A percentile compares a stretch with the other conserved stretches of the same genome.
Conservation (phyloP, 352 stramenopile genomes). For the Globisporangium rhizosaccharum region DNA sequence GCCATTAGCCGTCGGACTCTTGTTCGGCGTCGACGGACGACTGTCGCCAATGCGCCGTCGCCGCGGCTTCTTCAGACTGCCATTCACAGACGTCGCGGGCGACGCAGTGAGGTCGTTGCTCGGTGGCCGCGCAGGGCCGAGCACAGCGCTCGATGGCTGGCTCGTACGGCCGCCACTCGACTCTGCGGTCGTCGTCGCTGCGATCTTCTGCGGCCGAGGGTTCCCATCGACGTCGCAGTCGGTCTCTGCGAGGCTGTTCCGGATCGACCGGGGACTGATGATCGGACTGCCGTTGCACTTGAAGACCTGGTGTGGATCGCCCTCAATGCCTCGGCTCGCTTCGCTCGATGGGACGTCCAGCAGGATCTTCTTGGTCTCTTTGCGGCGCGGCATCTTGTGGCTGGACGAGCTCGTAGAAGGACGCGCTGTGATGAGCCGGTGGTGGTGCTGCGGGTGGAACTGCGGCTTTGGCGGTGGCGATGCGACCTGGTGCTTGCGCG, state of each 20-base stretch:
- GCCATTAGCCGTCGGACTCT: not conserved
- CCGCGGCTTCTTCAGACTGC: slow-evolving; percentile 2
- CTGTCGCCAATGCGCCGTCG: slow-evolving; percentile 7
- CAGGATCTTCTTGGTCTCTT: slow-evolving; percentile 45
- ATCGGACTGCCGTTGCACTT: slow-evolving; percentile 53
- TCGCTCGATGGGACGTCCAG: slow-evolving; percentile 32
- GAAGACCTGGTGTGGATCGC: slow-evolving; percentile 48
- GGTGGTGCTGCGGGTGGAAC: slow-evolving; percentile 18
- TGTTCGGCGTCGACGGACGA: slow-evolving; percentile 11
- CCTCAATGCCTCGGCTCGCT: slow-evolving; percentile 10
- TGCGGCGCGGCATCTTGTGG: slow-evolving; percentile 38
- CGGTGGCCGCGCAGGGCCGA: slow-evolving; percentile 3
- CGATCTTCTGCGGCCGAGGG: slow-evolving; percentile 23
- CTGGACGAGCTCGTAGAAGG: not conserved
- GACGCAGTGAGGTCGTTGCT: slow-evolving; percentile 2
- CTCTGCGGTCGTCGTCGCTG: not conserved
- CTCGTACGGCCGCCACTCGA: not conserved
- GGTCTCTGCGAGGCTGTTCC: slow-evolving; percentile 53
- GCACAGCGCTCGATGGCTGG: not conserved
- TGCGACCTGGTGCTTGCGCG: not conserved
- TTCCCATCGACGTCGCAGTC: slow-evolving; percentile 45
- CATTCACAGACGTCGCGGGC: not conserved
- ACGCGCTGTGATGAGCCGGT: slow-evolving; percentile 11
- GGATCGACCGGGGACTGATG: slow-evolving; percentile 65
- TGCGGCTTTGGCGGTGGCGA: slow-evolving; percentile 1